Conservation (phyloP, 805 yeast genomes). For the Torulaspora gathmanii region DNA sequence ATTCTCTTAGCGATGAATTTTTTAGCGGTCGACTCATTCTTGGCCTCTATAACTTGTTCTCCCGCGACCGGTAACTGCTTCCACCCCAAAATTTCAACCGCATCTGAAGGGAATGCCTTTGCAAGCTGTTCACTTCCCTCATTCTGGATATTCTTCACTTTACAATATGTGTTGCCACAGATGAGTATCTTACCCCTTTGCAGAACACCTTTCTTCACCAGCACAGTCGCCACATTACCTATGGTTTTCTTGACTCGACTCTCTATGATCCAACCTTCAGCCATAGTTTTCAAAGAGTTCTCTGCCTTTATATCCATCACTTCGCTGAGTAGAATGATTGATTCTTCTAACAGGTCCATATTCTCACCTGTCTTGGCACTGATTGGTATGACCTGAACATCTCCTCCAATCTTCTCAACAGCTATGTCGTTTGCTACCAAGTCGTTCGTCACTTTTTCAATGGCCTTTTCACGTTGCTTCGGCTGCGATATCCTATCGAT, state of each 20-base stretch:
- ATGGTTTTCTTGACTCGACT: constrained; percentile 74
- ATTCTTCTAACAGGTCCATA: constrained; percentile 86
- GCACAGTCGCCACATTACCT: constrained; percentile 81
- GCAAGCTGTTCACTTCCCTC: constrained; percentile 62
- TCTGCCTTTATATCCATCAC: constrained; percentile 70
- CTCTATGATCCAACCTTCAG: constrained; percentile 88
- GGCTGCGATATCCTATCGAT: constrained; percentile 60
- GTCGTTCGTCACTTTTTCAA: constrained; percentile 74
- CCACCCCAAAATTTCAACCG: constrained; percentile 94
- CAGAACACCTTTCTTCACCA: constrained; percentile 74
- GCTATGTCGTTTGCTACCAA: constrained; percentile 72
- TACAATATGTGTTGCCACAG: constrained; percentile 84
- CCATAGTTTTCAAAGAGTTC: constrained; percentile 40
- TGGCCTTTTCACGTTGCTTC: constrained; percentile 48
- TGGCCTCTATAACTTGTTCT: constrained; percentile 72
- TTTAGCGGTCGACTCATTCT: constrained; percentile 68
- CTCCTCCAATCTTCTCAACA: constrained; percentile 93
- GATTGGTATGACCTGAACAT: constrained; percentile 79
- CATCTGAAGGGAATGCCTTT: constrained; percentile 77
- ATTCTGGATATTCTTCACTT: constrained; percentile 71
- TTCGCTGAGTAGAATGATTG: constrained; percentile 79
- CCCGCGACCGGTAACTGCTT: constrained; percentile 89
- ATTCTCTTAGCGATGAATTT: constrained; percentile 63
- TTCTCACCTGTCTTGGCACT: constrained; percentile 88
- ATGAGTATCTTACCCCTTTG: constrained; percentile 68